Conservation (phyloP, 352 stramenopile species). For the Phytophthora boehmeriae region DNA sequence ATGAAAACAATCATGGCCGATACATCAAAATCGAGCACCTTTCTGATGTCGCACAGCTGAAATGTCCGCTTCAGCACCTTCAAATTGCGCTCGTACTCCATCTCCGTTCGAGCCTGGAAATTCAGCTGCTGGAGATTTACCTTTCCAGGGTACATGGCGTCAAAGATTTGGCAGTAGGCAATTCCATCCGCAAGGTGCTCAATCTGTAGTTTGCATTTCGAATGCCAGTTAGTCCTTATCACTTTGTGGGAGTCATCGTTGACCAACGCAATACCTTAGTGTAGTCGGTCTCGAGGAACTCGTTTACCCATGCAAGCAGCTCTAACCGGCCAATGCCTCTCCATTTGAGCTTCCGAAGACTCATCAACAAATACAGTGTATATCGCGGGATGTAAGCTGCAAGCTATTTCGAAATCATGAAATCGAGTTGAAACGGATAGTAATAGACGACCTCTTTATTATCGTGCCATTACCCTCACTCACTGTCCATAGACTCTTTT, state of each 20-base stretch:
- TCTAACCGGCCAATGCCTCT: slow-evolving; percentile 79
- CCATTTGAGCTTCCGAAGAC: slow-evolving; percentile 77
- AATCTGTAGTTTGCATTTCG: slow-evolving; percentile 40
- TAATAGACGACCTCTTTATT: no score
- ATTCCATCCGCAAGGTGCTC: slow-evolving; percentile 83
- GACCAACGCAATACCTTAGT: slow-evolving; percentile 53
- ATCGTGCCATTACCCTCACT: no score
- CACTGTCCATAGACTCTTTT: no score
- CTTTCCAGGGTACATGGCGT: slow-evolving; percentile 74
- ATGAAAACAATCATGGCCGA: neutral
- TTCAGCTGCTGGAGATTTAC: slow-evolving; percentile 60
- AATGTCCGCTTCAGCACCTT: slow-evolving; percentile 58
- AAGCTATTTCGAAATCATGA: slow-evolving; percentile 15
- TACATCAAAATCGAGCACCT: slow-evolving; percentile 34
- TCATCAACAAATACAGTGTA: slow-evolving; percentile 41
- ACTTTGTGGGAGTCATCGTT: neutral
- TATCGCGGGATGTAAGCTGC: neutral
- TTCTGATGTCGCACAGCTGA: slow-evolving; percentile 64
- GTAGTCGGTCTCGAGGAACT: slow-evolving; percentile 84
- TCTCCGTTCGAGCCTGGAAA: slow-evolving; percentile 55
- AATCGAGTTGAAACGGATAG: neutral
- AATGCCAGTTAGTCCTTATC: neutral
- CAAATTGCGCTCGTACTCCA: slow-evolving; percentile 74
- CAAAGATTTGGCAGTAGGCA: slow-evolving; percentile 80
- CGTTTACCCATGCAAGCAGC: slow-evolving; percentile 79